phyloP scores from a whole-genome alignment of 2,329 filamentous ascomycete species.

The Penicillium sp. region DNA sequence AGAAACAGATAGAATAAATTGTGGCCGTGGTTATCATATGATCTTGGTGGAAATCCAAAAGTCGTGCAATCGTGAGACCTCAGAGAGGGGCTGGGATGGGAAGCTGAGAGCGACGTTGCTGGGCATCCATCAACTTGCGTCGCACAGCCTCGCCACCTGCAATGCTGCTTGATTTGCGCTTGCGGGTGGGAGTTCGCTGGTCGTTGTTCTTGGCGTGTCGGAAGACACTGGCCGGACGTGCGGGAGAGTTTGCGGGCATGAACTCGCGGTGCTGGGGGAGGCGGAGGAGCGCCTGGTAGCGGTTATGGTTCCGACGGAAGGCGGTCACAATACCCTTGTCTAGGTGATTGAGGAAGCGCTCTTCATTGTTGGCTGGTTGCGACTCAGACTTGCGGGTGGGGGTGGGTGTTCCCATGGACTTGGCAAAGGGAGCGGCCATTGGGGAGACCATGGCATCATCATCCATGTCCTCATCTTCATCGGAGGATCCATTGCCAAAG shows the following conservation, averaged over 20 bases:
- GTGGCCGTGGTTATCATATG: slow-evolving; percentile 28
- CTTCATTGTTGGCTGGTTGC: slow-evolving; percentile 36
- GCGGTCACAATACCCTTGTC: slow-evolving; percentile 72
- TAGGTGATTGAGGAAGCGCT: slow-evolving; percentile 64
- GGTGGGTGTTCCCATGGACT: slow-evolving; percentile 35
- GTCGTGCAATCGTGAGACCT: slow-evolving; percentile 19
- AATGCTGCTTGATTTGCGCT: slow-evolving; percentile 40
- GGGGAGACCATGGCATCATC: slow-evolving; percentile 45
- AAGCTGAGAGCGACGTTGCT: slow-evolving; percentile 39
- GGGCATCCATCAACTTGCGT: slow-evolving; percentile 46
- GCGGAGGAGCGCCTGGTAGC: slow-evolving; percentile 51
- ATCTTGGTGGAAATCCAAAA: slow-evolving; percentile 22
- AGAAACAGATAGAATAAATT: slow-evolving; percentile 19
- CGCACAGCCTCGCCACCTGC: slow-evolving; percentile 44
- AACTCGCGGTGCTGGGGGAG: slow-evolving; percentile 49
- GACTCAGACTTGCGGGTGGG: slow-evolving; percentile 36
- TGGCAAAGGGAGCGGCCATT: slow-evolving; percentile 49
- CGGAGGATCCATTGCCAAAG: slow-evolving; percentile 60
- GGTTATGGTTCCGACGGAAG: slow-evolving; percentile 64
- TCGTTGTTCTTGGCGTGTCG: slow-evolving; percentile 42
- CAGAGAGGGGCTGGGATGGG: slow-evolving; percentile 31
- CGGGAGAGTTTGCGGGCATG: slow-evolving; percentile 46
- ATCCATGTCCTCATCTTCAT: slow-evolving; percentile 57
- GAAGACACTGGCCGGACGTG: slow-evolving; percentile 45
- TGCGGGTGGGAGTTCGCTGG: slow-evolving; percentile 42